Evolutionary conservation across 2,329 filamentous ascomycete genomes (phyloP), one percentile per base, ranked within the genome.

Genomic region (Phoma sp.): DNA sequence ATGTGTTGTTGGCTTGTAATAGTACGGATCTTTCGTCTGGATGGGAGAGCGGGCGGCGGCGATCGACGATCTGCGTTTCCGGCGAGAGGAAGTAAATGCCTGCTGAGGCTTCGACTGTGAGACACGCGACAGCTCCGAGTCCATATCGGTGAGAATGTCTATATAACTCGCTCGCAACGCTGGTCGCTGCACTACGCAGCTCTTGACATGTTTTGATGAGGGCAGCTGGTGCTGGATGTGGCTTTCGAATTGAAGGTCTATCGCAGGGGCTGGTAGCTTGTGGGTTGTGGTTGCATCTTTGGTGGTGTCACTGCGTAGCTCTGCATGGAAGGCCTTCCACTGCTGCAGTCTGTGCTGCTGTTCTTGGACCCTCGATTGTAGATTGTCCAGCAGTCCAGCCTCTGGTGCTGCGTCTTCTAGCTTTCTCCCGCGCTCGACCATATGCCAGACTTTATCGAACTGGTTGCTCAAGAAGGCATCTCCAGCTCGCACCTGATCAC

Each of bases 371-470:
- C 91, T 84, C 19, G 76, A 75, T 49, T 94, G 88, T 5, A 97
- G 77, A 67, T 92, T 87, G 58, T 90, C 83, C 19, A 96, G 68
- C 1, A 92, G 75, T 0, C 86, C 85, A 6, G 71, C 67, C 8
- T 77, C 71, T 4, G 71, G 68, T 10, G 81, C 79, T 51, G 88
- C 84, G 8, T 89, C 73, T 63, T 89, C 81, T 15, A 79, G 72
- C 48, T 87, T 72, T 53, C 81, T 77, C 8, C 85, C 86, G 24
- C 84, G 76, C 46, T 88, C 84, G 2, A 91, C 84, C 39, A 84
- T 81, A 6, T 81, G 76, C 90, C 90, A 96, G 1, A 95, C 84
- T 8, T 85, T 80, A 27, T 90, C 84, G 60, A 93, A 95, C 0
- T 85, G 80, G 32, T 82, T 82, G 2, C 82, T 82, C 13, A 96